phyloP scores from a whole-genome alignment of 192 early-diverging fungal species.

The Backusella morwellensis region DNA sequence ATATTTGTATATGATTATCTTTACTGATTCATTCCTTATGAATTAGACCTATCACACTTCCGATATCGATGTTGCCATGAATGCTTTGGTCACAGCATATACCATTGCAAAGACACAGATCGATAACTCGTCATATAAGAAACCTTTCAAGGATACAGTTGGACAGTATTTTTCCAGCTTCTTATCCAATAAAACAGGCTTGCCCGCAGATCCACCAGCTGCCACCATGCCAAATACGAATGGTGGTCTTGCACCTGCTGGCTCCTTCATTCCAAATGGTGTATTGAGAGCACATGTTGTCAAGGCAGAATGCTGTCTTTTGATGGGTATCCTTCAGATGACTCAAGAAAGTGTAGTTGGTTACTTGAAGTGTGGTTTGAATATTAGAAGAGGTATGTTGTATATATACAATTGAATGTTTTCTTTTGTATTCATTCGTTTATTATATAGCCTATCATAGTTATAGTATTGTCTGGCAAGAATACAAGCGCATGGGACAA shows the following conservation, averaged over 20 bases:
- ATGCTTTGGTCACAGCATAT: constrained; percentile 37
- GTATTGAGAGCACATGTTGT: constrained; percentile 50
- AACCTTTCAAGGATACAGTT: constrained; percentile 24
- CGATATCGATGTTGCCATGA: constrained; percentile 46
- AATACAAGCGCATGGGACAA: constrained; percentile 53
- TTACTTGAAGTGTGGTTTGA: constrained; percentile 51
- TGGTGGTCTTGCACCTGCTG: not conserved
- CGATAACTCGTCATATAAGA: constrained; percentile 40
- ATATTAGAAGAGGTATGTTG: constrained; percentile 47
- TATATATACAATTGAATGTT: not conserved
- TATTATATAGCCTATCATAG: constrained; percentile 44
- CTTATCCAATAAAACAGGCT: constrained; percentile 25
- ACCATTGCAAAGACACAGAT: constrained; percentile 49
- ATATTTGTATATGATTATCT: not conserved
- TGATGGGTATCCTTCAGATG: constrained; percentile 48
- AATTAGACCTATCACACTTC: constrained; percentile 45
- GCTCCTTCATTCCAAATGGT: constrained; percentile 45
- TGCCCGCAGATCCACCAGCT: constrained; percentile 14
- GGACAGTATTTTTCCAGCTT: constrained; percentile 39
- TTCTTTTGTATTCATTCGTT: not conserved
- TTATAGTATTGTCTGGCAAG: constrained; percentile 54
- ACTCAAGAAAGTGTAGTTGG: constrained; percentile 48
- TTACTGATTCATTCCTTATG: not conserved
- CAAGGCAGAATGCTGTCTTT: constrained; percentile 46
- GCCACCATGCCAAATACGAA: not conserved